phyloP scores from a whole-genome alignment of 2,329 filamentous ascomycete species.

The Passalora sequoiae region DNA sequence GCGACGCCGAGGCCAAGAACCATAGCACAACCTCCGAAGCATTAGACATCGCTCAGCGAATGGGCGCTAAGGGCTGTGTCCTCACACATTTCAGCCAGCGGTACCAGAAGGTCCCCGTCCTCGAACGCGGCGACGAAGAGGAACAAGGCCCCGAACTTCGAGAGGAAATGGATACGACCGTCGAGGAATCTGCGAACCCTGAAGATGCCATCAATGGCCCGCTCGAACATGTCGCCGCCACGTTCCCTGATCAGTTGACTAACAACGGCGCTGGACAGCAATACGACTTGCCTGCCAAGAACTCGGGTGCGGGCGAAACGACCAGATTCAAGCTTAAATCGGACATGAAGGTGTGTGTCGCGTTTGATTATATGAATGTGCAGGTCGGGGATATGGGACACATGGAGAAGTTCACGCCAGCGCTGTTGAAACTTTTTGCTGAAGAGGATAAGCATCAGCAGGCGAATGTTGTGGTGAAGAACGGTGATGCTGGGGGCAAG shows the following conservation, averaged over 20 bases:
- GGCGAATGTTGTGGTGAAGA: slow-evolving; percentile 12
- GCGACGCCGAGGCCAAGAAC: slow-evolving; percentile 79
- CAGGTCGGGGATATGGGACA: slow-evolving; percentile 65
- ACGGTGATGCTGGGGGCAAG: slow-evolving; percentile 7
- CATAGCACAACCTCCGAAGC: slow-evolving; percentile 88
- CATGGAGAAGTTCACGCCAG: slow-evolving; percentile 58
- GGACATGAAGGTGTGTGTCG: slow-evolving; percentile 63
- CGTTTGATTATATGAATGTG: slow-evolving; percentile 74
- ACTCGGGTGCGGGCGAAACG: slow-evolving; percentile 11
- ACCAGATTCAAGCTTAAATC: slow-evolving; percentile 38
- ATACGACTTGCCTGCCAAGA: slow-evolving; percentile 19
- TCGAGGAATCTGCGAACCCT: slow-evolving; percentile 17
- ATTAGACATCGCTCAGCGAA: slow-evolving; percentile 66
- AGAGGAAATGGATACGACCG: slow-evolving; percentile 10
- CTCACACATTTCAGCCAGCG: slow-evolving; percentile 94
- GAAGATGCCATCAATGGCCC: slow-evolving; percentile 26
- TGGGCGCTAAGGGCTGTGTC: slow-evolving; percentile 74
- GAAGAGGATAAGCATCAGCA: slow-evolving; percentile 32
- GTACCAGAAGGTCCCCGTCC: slow-evolving; percentile 68
- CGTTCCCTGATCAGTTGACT: slow-evolving; percentile 19
- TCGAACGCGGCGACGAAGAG: slow-evolving; percentile 39
- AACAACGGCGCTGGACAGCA: slow-evolving; percentile 16
- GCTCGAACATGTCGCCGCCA: slow-evolving; percentile 22
- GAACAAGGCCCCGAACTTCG: slow-evolving; percentile 21
- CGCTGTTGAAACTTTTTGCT: slow-evolving; percentile 54